Conservation (phyloP, 1,284 basidiomycete species). For the Sanghuangporus sanghuang region DNA sequence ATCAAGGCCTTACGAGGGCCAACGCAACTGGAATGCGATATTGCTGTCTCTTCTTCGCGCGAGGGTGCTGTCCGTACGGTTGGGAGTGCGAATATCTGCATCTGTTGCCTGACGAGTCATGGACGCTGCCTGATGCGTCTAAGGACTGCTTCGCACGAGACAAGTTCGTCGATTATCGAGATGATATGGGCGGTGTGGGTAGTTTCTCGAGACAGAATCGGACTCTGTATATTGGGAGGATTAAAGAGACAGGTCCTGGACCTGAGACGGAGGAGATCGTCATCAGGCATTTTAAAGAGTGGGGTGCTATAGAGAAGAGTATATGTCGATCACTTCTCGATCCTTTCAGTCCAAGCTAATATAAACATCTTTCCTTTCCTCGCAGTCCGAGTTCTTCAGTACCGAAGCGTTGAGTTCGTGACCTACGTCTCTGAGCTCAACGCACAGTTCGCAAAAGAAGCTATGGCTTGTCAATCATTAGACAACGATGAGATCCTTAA, state of each 20-base stretch:
- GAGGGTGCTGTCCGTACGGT: constrained; percentile 96
- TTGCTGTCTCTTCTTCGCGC: constrained; percentile 92
- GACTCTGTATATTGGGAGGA: constrained; percentile 92
- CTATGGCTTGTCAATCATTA: constrained; percentile 97
- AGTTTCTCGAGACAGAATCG: constrained; percentile 92
- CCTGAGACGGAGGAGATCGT: constrained; percentile 89
- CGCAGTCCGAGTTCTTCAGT: constrained; percentile 85
- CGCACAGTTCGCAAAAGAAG: constrained; percentile 97
- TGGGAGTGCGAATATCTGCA: constrained; percentile 97
- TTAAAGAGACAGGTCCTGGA: constrained; percentile 86
- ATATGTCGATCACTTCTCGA: constrained; percentile 30
- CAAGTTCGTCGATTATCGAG: constrained; percentile 95
- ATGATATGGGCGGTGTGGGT: constrained; percentile 99
- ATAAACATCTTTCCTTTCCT: constrained; percentile 3
- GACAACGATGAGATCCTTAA: constrained; percentile 98
- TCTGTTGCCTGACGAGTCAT: constrained; percentile 69
- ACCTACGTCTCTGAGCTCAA: constrained; percentile 85
- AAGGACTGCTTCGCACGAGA: constrained; percentile 97
- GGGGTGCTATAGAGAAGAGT: constrained; percentile 95
- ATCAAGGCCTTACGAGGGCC: constrained; percentile 90
- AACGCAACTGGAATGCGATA: constrained; percentile 90
- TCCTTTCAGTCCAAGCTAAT: neutral
- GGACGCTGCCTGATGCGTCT: constrained; percentile 80
- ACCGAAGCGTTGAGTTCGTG: constrained; percentile 95
- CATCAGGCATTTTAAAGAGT: constrained; percentile 90